Percentiles rank a stretch among this genome's conserved stretches.
These are phyloP conservation scores for Geotrichum candidum DNA, from an alignment of 1,139 yeast genomes.

Conservation along the genomic window DNA sequence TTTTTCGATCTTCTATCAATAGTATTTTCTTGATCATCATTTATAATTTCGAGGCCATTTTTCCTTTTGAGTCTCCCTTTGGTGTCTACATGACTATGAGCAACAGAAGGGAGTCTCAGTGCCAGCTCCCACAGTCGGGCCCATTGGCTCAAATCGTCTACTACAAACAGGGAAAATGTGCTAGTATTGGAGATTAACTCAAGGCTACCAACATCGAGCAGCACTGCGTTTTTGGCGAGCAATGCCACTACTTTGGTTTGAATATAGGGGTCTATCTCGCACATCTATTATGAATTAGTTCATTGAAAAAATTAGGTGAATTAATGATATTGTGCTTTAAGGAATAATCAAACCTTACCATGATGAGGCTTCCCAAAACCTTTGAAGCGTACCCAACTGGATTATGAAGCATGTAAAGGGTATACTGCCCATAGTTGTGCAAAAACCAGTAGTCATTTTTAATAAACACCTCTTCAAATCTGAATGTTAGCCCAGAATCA, in stretches of 20 bases:
- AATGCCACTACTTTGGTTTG: background rate
- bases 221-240: background rate
- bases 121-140: background rate
- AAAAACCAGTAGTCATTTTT: constrained; percentile 8
- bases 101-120: background rate
- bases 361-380: constrained; percentile 6
- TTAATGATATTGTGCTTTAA: background rate
- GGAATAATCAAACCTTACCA: background rate
- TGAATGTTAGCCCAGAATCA: background rate
- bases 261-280: background rate
- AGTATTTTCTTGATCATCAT: background rate
- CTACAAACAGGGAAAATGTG: background rate
- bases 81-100: background rate
- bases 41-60: too few relatives aligned
- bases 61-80: background rate
- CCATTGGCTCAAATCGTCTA: constrained; percentile 5
- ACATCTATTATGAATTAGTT: background rate
- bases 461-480: background rate
- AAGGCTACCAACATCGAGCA: background rate
- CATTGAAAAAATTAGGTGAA: background rate
- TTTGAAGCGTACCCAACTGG: background rate
- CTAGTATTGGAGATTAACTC: background rate
- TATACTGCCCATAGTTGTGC: background rate
- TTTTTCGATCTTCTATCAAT: too few relatives aligned
- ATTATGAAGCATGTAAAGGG: constrained; percentile 3